These are phyloP conservation scores for Phaseolus lunatus DNA, from an alignment of 306 rosid genomes.

Conservation along the genomic window DNA sequence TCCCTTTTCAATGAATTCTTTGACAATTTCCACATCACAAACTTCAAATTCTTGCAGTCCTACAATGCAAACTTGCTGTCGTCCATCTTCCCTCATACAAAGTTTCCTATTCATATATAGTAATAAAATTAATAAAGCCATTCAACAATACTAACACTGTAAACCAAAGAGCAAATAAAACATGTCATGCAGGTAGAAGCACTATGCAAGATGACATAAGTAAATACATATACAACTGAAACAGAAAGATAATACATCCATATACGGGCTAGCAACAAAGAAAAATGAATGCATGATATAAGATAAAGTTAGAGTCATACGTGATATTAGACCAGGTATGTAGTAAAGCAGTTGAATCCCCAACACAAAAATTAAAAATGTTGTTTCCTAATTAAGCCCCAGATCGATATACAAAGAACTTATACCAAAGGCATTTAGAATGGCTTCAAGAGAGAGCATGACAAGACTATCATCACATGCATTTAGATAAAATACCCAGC, in stretches of 20 bases:
- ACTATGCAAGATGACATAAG: conserved; percentile 14
- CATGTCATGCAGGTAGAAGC: conserved; percentile 35
- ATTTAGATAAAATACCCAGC: conserved; percentile 31
- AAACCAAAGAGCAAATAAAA: conserved; percentile 27
- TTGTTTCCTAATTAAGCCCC: conserved; percentile 11
- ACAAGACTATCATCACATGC: conserved; percentile 35
- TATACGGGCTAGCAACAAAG: conserved; percentile 22
- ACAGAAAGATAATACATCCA: conserved; percentile 36
- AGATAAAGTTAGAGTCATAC: conserved; percentile 16
- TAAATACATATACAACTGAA: conserved; percentile 21
- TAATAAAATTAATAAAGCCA: conserved; percentile 35
- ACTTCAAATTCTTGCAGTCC: conserved; percentile 99
- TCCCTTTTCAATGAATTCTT: conserved; percentile 93
- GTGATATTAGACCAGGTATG: conserved; percentile 5
- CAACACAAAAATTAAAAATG: conserved; percentile 3
- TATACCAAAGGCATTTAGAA: conserved; percentile 24
- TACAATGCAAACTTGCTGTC: conserved; percentile 98
- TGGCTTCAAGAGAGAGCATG: conserved; percentile 28
- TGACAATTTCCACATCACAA: conserved; percentile 91
- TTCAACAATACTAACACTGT: background rate
- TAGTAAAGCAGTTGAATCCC: conserved; percentile 17
- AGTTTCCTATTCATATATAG: conserved; percentile 70
- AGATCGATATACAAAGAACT: conserved; percentile 22
- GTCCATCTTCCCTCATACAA: conserved; percentile 98
- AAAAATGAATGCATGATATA: conserved; percentile 23